Evolutionary conservation across 2,329 filamentous ascomycete genomes (phyloP).

Genomic region (Elsinoe ampelina): DNA sequence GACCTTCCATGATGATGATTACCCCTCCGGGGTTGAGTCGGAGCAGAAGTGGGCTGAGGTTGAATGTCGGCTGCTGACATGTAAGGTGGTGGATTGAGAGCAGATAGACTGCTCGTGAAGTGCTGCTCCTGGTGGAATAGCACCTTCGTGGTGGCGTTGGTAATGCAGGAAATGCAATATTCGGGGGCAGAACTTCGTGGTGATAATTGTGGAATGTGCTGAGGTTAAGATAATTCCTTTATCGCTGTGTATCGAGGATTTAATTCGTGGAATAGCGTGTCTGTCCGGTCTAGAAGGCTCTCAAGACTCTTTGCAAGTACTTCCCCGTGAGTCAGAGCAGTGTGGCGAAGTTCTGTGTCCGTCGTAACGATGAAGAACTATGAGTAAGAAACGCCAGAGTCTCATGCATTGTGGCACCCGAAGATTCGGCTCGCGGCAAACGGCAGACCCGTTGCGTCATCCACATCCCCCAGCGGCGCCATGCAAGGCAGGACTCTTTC

Average conservation of each 20-base stretch:
- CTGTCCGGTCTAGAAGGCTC: no score
- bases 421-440: neutral
- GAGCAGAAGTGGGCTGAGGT: neutral
- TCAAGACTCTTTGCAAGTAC: neutral
- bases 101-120: constrained; percentile 2
- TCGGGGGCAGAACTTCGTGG: neutral
- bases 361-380: neutral
- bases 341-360: neutral
- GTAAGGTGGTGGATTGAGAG: neutral
- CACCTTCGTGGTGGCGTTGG: neutral
- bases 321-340: neutral
- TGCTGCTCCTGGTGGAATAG: constrained; percentile 1
- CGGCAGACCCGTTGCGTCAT: constrained; percentile 2
- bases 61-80: constrained; percentile 6
- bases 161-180: neutral
- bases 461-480: neutral
- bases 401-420: neutral
- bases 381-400: neutral
- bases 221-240: no score
- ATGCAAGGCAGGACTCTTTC: neutral
- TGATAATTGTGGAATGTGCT: neutral
- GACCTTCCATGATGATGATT: neutral
- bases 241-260: no score
- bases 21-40: neutral
- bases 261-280: no score